Conservation (phyloP, 768 basidiomycete species). For the Kondoa subrosea region DNA sequence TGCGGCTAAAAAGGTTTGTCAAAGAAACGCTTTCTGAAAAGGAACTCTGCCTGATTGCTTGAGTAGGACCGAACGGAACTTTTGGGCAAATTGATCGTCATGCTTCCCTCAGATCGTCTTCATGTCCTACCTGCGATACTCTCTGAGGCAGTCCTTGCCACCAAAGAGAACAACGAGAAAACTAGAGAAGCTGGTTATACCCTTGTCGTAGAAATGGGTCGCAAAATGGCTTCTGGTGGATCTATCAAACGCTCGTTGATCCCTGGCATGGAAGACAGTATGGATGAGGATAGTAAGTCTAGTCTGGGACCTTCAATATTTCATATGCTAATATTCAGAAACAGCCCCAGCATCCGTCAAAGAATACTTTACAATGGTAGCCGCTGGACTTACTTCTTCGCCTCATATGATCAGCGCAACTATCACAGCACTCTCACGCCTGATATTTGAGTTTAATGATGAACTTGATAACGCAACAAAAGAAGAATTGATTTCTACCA, state of each 20-base stretch:
- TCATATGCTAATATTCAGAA: background rate
- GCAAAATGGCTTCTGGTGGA: slow-evolving; percentile 77
- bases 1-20: slow-evolving; percentile 65
- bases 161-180: slow-evolving; percentile 91
- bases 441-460: slow-evolving; percentile 86
- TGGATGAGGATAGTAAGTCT: slow-evolving; percentile 30
- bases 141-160: slow-evolving; percentile 83
- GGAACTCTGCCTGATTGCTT: background rate
- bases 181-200: slow-evolving; percentile 79
- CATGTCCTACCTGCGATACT: slow-evolving; percentile 76
- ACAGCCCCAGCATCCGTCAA: slow-evolving; percentile 56
- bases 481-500: slow-evolving; percentile 63
- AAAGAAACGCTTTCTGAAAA: background rate
- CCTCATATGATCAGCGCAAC: slow-evolving; percentile 99
- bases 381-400: slow-evolving; percentile 64
- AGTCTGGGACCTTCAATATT: slow-evolving; percentile 1
- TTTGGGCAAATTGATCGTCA: slow-evolving; percentile 49
- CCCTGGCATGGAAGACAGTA: slow-evolving; percentile 57
- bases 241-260: slow-evolving; percentile 57
- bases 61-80: slow-evolving; percentile 64
- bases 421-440: slow-evolving; percentile 77
- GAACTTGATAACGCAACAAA: slow-evolving; percentile 48
- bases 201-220: slow-evolving; percentile 73
- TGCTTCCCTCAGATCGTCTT: slow-evolving; percentile 51
- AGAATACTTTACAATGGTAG: slow-evolving; percentile 93